phyloP scores from a whole-genome alignment of 2,329 filamentous ascomycete genomes.

The Paramyrothecium roridum region DNA sequence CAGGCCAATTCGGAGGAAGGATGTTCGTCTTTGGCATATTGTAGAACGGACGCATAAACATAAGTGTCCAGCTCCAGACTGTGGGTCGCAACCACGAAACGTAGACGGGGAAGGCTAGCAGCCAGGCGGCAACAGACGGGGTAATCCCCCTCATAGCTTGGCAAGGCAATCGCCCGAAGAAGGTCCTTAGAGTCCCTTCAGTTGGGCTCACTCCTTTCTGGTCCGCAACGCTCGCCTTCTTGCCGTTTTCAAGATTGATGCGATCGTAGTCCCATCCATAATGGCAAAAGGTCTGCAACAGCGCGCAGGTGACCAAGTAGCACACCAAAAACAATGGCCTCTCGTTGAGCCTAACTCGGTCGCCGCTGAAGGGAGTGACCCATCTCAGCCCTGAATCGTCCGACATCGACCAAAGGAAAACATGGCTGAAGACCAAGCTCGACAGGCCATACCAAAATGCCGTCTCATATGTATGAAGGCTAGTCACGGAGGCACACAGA shows the following conservation, averaged over 20 bases:
- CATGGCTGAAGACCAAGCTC: conserved; percentile 73
- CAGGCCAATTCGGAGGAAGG: conserved; percentile 55
- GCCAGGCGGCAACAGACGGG: too few relatives aligned
- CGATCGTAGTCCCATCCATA: conserved; percentile 72
- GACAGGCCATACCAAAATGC: conserved; percentile 74
- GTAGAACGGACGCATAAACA: conserved; percentile 69
- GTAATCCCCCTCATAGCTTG: too few relatives aligned
- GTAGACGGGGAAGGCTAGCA: conserved; percentile 60
- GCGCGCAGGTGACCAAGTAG: conserved; percentile 65
- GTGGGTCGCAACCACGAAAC: conserved; percentile 56
- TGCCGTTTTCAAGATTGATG: conserved; percentile 38
- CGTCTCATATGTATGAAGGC: conserved; percentile 64
- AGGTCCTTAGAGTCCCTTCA: conserved; percentile 26
- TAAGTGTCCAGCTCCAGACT: conserved; percentile 68
- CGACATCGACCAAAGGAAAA: conserved; percentile 73
- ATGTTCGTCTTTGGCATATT: conserved; percentile 71
- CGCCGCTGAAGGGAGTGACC: conserved; percentile 68
- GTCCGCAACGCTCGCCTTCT: conserved; percentile 4
- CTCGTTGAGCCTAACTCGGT: conserved; percentile 80
- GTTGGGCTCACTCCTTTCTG: conserved; percentile 19
- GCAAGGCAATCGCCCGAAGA: conserved; percentile 31
- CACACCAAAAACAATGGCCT: conserved; percentile 76
- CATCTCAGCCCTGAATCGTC: conserved; percentile 62
- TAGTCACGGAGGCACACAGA: conserved; percentile 55
- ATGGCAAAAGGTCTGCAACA: conserved; percentile 68